These are phyloP conservation scores for Sarocladiaceae sp. DNA, from an alignment of 2,329 filamentous ascomycete species.

Conservation along the genomic window DNA sequence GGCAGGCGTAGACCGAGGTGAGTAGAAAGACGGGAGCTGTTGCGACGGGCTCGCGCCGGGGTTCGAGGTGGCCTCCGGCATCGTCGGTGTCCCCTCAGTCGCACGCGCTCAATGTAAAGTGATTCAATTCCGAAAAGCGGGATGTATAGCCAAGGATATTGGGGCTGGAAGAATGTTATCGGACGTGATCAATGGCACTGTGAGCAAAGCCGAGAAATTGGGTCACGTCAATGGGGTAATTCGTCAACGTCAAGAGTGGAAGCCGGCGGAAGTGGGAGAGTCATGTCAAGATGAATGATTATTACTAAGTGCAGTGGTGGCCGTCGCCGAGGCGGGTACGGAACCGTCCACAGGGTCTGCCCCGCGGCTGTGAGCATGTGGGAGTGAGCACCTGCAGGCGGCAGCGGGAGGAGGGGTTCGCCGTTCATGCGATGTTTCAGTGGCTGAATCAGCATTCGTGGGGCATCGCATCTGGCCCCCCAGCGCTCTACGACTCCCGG, in stretches of 20 bases:
- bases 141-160: no score
- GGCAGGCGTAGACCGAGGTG: slow-evolving; percentile 24
- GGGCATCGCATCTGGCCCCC: no score
- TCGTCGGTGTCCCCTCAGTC: slow-evolving; percentile 4
- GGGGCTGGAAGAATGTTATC: no score
- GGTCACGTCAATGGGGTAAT: background rate
- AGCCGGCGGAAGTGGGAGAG: slow-evolving; percentile 8
- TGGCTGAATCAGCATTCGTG: slow-evolving; percentile 1
- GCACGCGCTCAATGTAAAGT: background rate
- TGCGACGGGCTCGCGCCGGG: slow-evolving; percentile 2
- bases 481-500: no score
- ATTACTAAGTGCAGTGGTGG: slow-evolving; percentile 9
- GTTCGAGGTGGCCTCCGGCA: slow-evolving; percentile 7
- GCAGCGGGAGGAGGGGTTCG: background rate
- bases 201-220: no score
- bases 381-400: background rate
- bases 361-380: background rate
- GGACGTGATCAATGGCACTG: no score
- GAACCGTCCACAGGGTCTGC: slow-evolving; percentile 3
- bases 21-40: slow-evolving; percentile 35
- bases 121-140: background rate
- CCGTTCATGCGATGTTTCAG: background rate
- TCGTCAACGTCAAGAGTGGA: background rate
- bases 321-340: slow-evolving; percentile 3
- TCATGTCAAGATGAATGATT: background rate